Base-by-base conservation (phyloP, 179 eudicot genomes). In the Silene noctiflora region DNA sequence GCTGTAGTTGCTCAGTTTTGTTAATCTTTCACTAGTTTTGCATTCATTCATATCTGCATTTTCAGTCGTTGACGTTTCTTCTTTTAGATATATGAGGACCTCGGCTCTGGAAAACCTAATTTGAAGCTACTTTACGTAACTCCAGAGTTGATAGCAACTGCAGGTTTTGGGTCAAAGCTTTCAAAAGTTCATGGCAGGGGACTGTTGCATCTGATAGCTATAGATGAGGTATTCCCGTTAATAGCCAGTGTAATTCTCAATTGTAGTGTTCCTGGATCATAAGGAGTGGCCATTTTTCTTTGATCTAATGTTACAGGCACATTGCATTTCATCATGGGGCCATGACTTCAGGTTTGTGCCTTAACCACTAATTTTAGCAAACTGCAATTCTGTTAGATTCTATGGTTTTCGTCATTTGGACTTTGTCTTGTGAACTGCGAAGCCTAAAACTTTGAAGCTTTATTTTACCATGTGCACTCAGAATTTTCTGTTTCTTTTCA, bases 251-350 rank as follows among this genome's bases (percentile, higher is more conserved):
- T 67, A 59, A n/a, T 66, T 76, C 48, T 65, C 56, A 29, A 72
- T 22, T 22, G 3, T 61, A 31, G 65, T 29, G 64, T 42, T 42
- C 9, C 6, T 64, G 48, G 73, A 72, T 29, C 70, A 59, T 71
- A 76, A 31, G 72, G 27, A 44, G 55, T 35, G 5, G 69, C 11
- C 61, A 35, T 67, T 71, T 10, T 62, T 79, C 61, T 77, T 61
- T 77, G 62, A 39, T 76, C 29, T 17, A 76, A 46, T 84, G 69
- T 73, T 86, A 35, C 81, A 94, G 98, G 98, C 98, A 76, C 98
- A 94, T 81, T 94, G 98, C 82, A 87, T 94, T 78, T 94, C 98
- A 81, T 74, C 96, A 25, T 90, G 98, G 98, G 98, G 98, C 59
- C 97, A 94, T 74, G 97, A 94, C 79, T 94, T 94, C 93, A 90